Percentiles rank a stretch among this genome's conserved stretches.
Evolutionary conservation across 768 basidiomycete genomes (phyloP).

Genomic region (Lentinus brumalis): DNA sequence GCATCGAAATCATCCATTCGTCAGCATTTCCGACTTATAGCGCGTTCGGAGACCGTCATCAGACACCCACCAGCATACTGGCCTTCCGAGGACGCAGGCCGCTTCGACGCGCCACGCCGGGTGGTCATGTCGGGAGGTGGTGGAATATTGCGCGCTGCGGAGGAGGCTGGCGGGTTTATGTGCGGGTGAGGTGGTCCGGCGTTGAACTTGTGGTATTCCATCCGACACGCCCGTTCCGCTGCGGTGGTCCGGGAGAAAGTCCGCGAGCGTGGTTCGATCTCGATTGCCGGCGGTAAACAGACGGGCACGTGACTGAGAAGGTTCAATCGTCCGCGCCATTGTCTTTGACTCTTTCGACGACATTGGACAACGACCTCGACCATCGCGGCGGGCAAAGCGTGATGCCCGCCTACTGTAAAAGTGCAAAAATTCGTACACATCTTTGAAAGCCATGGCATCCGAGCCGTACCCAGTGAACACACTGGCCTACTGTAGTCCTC

Average conservation of each 20-base stretch:
- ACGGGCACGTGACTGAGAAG: conserved; percentile 4
- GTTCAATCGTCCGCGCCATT: too few species aligned
- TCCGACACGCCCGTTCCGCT: conserved; percentile 22
- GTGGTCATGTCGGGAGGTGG: conserved; percentile 53
- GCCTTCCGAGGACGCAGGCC: conserved; percentile 82
- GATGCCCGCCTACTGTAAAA: too few species aligned
- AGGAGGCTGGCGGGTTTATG: conserved; percentile 3
- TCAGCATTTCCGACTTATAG: conserved; percentile 20
- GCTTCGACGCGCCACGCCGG: conserved; percentile 58
- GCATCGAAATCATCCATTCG: not conserved
- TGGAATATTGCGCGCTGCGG: conserved; percentile 8
- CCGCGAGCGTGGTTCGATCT: conserved; percentile 12
- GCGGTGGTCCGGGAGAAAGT: conserved; percentile 6
- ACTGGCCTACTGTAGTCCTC: conserved; percentile 93
- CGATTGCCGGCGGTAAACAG: conserved; percentile 3
- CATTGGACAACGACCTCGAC: too few species aligned
- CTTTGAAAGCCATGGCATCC: conserved; percentile 55
- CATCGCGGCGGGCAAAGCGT: too few species aligned
- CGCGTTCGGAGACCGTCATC: conserved; percentile 1
- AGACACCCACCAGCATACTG: conserved; percentile 28
- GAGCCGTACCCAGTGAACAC: conserved; percentile 65
- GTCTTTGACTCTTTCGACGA: too few species aligned
- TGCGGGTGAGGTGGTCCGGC: conserved; percentile 5
- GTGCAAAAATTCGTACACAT: conserved; percentile 44
- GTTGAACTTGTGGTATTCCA: conserved; percentile 16